Conservation (phyloP, 179 eudicot genomes). For the Beta corolliflora region DNA sequence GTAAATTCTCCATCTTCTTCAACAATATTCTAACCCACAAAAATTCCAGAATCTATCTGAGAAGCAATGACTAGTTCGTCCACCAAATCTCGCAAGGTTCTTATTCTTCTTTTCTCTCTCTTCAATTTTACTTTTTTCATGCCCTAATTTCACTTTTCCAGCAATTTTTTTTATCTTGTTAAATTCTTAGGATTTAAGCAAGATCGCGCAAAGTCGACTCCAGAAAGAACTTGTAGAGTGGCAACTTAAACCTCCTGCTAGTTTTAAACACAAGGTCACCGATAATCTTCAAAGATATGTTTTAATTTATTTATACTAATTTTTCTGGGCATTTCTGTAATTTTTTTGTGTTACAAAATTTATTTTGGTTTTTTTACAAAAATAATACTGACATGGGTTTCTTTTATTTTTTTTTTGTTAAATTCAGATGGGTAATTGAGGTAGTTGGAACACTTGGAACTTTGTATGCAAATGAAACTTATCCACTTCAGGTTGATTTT, state of each 20-base stretch:
- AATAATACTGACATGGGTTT: too few species aligned
- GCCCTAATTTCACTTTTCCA: not conserved
- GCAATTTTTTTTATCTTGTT: not conserved
- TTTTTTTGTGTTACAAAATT: too few species aligned
- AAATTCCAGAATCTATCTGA: not conserved
- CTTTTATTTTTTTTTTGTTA: too few species aligned
- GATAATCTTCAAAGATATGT: conserved; percentile 83
- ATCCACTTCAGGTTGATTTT: conserved; percentile 91
- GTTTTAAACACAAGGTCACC: conserved; percentile 78
- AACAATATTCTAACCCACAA: too few species aligned
- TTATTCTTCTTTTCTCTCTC: too few species aligned
- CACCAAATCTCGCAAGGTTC: conserved; percentile 52
- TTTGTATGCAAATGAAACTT: conserved; percentile 67
- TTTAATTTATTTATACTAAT: too few species aligned
- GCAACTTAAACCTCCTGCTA: conserved; percentile 83
- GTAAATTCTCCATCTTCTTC: too few species aligned
- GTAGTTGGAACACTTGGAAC: conserved; percentile 91
- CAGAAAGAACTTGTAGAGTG: conserved; percentile 90
- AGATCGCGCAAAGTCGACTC: conserved; percentile 83
- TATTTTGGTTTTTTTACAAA: too few species aligned
- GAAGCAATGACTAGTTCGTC: conserved; percentile 39
- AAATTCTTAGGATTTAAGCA: conserved; percentile 39
- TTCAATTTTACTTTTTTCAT: too few species aligned
- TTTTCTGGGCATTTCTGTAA: too few species aligned
- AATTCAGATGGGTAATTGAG: conserved; percentile 75